phyloP scores from a whole-genome alignment of 148 eudicot species.

The Vaccinium macrocarpon region DNA sequence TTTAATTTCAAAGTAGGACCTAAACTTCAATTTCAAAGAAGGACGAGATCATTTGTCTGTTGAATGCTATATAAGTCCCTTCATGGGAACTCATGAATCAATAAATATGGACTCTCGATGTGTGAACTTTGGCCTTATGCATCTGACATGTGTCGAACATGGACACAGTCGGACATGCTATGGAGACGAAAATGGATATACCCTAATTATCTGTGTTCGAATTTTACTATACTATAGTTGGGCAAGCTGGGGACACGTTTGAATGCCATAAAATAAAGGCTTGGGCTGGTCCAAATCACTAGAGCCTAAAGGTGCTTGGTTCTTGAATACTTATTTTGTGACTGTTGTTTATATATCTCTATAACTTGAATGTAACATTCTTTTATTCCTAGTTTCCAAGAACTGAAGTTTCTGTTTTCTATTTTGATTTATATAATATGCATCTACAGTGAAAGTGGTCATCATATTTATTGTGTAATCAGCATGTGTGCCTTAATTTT shows the following conservation, averaged over 20 bases:
- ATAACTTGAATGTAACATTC: not conserved
- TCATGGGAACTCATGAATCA: not conserved
- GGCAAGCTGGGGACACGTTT: not conserved
- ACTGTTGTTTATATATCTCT: not conserved
- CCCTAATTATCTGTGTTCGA: not conserved
- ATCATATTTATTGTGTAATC: not conserved
- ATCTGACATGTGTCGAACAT: not conserved
- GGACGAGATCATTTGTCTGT: not conserved
- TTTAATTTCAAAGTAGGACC: not conserved
- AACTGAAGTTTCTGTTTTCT: not conserved
- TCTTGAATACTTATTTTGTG: not conserved
- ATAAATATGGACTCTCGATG: not conserved
- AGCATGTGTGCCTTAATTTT: not conserved
- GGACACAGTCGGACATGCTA: not conserved
- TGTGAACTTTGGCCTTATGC: too few species aligned
- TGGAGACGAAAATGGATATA: not conserved
- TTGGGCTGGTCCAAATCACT: not conserved
- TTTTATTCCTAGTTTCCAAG: not conserved
- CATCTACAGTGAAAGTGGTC: not conserved
- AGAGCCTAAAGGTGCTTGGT: not conserved
- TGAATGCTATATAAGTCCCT: not conserved
- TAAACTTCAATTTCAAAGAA: not conserved
- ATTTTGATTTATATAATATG: too few species aligned
- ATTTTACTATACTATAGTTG: not conserved
- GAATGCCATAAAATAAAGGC: not conserved